These are phyloP conservation scores for Marchantia paleacea DNA, from an alignment of 225 moss, liverwort and hornwort genomes.

Conservation along the genomic window DNA sequence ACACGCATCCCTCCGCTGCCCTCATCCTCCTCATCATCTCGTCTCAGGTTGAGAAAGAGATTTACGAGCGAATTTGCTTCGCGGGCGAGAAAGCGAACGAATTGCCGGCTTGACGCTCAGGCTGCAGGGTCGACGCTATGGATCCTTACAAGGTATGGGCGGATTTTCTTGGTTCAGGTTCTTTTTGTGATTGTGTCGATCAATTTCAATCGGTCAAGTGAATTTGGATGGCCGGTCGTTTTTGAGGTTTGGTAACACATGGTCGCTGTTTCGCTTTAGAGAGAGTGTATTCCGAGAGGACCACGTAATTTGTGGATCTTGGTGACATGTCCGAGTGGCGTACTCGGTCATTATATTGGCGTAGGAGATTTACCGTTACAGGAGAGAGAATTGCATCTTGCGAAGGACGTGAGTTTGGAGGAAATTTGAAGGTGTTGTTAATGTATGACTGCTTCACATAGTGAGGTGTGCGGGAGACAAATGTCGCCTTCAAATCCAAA, in stretches of 20 bases:
- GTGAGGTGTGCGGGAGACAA: no score
- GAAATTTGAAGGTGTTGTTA: no score
- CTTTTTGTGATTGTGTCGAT: background rate
- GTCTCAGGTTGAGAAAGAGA: background rate
- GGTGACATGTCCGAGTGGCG: no score
- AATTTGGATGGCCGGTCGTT: background rate
- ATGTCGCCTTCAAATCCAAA: no score
- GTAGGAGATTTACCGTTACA: no score
- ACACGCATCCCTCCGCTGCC: constrained; percentile 3
- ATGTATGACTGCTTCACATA: no score
- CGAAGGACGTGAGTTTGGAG: no score
- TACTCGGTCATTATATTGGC: no score
- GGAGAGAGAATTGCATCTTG: no score
- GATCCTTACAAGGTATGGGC: constrained; percentile 61
- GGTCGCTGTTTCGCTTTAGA: no score
- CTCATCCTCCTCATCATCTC: background rate
- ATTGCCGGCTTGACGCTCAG: background rate
- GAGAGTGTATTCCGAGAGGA: no score
- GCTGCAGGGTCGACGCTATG: constrained; percentile 32
- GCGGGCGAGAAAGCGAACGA: background rate
- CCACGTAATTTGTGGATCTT: no score
- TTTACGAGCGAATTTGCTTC: background rate
- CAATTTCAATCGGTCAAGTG: background rate
- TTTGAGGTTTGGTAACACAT: background rate
- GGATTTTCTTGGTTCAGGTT: background rate